Percentiles rank a stretch among this genome's conserved stretches.
These are phyloP conservation scores for Xanthoparmelia taractica DNA, from an alignment of 495 filamentous ascomycete species.

Conservation along the genomic window DNA sequence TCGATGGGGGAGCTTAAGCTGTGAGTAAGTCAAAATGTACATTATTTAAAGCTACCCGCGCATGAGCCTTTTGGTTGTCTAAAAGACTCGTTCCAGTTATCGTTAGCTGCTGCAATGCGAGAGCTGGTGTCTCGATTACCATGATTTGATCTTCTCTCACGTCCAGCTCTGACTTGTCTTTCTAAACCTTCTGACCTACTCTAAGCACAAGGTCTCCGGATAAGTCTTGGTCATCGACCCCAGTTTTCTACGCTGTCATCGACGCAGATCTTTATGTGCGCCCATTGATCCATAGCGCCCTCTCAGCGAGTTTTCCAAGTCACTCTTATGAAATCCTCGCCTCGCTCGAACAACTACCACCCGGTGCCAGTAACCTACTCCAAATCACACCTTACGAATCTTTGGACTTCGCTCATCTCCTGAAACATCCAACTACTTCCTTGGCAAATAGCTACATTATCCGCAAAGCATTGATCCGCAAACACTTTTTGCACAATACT, in stretches of 20 bases:
- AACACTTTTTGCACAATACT: constrained; percentile 82
- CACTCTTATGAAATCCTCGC: constrained; percentile 38
- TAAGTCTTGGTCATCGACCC: constrained; percentile 17
- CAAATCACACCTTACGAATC: constrained; percentile 82
- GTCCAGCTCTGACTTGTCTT: background rate
- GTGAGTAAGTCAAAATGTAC: constrained; percentile 53
- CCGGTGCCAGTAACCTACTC: constrained; percentile 48
- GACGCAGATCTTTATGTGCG: constrained; percentile 80
- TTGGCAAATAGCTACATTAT: constrained; percentile 81
- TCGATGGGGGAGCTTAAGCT: constrained; percentile 73
- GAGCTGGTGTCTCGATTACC: background rate
- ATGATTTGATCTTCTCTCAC: background rate
- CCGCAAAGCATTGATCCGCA: constrained; percentile 94
- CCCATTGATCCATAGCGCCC: constrained; percentile 65
- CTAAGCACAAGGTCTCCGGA: background rate
- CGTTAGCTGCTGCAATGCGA: background rate
- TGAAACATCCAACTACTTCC: constrained; percentile 49
- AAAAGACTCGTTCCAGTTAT: background rate
- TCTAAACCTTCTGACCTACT: constrained; percentile 1
- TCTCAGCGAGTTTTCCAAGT: constrained; percentile 53
- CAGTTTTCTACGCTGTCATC: constrained; percentile 62
- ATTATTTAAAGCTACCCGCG: background rate
- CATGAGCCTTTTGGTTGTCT: background rate
- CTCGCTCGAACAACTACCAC: constrained; percentile 39
- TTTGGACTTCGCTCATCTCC: constrained; percentile 68